Conservation (phyloP, 2,329 filamentous ascomycete species). For the Penicillium capsulatum region DNA sequence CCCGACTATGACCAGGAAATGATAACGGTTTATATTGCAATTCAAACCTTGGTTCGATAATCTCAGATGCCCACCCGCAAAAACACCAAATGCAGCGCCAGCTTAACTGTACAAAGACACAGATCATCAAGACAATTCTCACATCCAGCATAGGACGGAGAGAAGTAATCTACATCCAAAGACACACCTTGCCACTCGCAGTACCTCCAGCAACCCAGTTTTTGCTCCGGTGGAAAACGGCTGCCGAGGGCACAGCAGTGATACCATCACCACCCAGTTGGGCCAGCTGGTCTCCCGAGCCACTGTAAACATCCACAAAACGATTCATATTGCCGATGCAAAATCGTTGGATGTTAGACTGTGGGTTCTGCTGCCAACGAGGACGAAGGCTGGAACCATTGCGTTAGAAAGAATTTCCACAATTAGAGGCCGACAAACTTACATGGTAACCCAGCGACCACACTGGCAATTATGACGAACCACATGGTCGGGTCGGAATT, state of each 20-base stretch:
- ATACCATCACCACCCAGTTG: constrained; percentile 87
- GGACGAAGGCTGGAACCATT: constrained; percentile 58
- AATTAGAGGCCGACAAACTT: constrained; percentile 33
- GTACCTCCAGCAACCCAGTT: constrained; percentile 94
- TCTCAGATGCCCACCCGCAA: too few relatives aligned
- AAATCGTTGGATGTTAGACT: constrained; percentile 78
- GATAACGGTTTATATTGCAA: too few relatives aligned
- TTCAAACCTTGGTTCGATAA: too few relatives aligned
- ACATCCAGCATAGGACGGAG: too few relatives aligned
- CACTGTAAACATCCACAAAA: constrained; percentile 86
- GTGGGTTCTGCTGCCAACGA: constrained; percentile 81
- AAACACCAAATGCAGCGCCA: too few relatives aligned
- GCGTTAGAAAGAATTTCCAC: not conserved
- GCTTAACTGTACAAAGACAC: too few relatives aligned
- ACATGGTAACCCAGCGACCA: constrained; percentile 86
- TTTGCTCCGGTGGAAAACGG: constrained; percentile 78
- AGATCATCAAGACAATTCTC: too few relatives aligned
- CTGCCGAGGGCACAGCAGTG: constrained; percentile 88
- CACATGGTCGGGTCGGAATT: constrained; percentile 64
- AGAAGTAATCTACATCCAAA: constrained; percentile 67
- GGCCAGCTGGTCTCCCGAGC: constrained; percentile 77
- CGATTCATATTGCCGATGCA: constrained; percentile 97
- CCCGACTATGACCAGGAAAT: too few relatives aligned
- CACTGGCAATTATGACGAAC: constrained; percentile 94
- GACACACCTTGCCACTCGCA: constrained; percentile 82